Base-by-base conservation (phyloP, 495 filamentous ascomycete genomes). In the Podospora comata region DNA sequence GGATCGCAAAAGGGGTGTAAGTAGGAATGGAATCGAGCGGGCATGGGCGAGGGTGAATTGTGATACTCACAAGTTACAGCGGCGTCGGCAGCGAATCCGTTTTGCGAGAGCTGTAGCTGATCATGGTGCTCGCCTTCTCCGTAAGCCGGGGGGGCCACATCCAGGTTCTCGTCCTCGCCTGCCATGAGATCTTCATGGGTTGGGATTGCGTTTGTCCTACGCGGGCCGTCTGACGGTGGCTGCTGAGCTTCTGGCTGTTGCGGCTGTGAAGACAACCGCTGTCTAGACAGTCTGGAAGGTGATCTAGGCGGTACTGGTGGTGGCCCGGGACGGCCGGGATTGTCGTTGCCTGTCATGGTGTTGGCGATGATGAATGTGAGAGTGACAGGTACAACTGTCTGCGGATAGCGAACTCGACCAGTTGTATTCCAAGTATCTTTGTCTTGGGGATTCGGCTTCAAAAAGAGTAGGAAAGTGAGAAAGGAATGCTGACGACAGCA, bases 71-170 rank as follows among this genome's bases (percentile, higher is more conserved):
- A 76, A 9, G 81, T 83, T 20, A 84, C 75, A 20, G 75, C 77
- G 6, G 81, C 81, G 18, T 78, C 81, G 30, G 82, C 81, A n/a
- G 79, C 75, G 65, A 84, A 83, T 13, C 82, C 82, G 18, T 79
- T 64, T 65, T 82, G 82, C n/a, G 79, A 79, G 60, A 84, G 79
- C 64, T 79, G 77, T n/a, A 84, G 72, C 64, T 81, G 78, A 68
- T 83, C 78, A 64, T 76, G 75, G 15, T 73, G 68, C 16, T 82
- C 80, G 67, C 81, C 82, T 18, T 82, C 80, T 67, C 81, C 82
- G 65, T 83, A 83, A 20, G 81, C 79, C 1, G 81, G 81, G 4
- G 78, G 81, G 13, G 78, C 72, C 7, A 78, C 75, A 5, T 80
- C 76, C 39, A 71, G 68, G 59, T 75, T 72, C 5, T 74, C 64